Base-by-base conservation (phyloP, 192 early-diverging fungal species). In the Coemansia reversa region DNA sequence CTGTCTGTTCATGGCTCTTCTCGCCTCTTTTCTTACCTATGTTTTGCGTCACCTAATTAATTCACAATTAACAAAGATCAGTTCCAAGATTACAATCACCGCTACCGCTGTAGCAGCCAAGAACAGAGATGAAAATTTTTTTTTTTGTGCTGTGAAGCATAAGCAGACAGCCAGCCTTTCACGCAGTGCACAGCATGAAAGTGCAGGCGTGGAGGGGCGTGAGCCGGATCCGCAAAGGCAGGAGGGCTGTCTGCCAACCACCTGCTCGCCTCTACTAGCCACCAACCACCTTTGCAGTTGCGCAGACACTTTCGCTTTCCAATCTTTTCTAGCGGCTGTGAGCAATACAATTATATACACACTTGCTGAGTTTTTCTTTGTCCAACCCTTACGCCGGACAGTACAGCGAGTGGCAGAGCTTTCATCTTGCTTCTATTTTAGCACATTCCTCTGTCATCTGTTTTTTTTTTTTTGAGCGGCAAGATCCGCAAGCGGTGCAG, bases 401-500 rank as follows among this genome's bases (percentile, higher is more conserved):
- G 9, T 45, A 14, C 39, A 45, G 39, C 14, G 39, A 45, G 39
- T 16, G 12, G 39, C 39, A 11, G 14, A 45, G 39, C 14, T 45
- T 45, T 45, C 14, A 45, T 45, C 14, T 16, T 14, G 14, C 39
- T 45, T 45, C 39, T 45, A 45, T 14, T 2, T 45, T 45, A 45
- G 9, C 39, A 45, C 39, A 16, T 45, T 45, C 39, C 6, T 45
- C 16, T 45, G 12, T 14, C 33, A 58, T 39, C 56, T 58, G 27
- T 11, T 16, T 35, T 33, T 58, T 27, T 32, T 32, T 20, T 7
- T 32, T 58, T 58, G 30, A n/a, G 56, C 22, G 56, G 20, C n/a
- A 22, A 35, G 42, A 58, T 23, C 33, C 56, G 56, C 30, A 19
- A 58, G n/a, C 16, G 18, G 22, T 39, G 42, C 56, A n/a, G 25